Conservation (phyloP, 2,329 filamentous ascomycete species). For the Xylariaceae sp. region DNA sequence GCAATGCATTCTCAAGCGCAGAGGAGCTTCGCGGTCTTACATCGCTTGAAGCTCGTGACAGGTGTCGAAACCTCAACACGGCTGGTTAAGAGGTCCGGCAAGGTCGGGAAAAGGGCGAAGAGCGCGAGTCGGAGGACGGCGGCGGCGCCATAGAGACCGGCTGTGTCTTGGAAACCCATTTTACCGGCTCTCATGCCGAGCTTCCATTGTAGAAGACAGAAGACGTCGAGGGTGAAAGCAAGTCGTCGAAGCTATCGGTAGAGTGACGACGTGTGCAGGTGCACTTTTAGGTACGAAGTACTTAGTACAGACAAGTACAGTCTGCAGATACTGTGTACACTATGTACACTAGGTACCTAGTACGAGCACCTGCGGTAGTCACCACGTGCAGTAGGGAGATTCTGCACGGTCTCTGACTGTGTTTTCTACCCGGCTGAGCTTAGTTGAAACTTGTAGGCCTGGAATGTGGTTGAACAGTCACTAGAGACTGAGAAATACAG, state of each 20-base stretch:
- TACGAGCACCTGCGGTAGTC: too few relatives aligned
- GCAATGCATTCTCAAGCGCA: background rate
- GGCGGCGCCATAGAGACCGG: slow-evolving; percentile 68
- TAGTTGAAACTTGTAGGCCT: too few relatives aligned
- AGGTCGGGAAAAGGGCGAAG: slow-evolving; percentile 72
- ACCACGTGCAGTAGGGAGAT: too few relatives aligned
- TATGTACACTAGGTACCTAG: background rate
- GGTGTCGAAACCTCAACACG: slow-evolving; percentile 96
- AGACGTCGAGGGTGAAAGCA: background rate
- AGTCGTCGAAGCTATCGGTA: too few relatives aligned
- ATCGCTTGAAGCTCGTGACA: slow-evolving; percentile 94
- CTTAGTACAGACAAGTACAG: background rate
- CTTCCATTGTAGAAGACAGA: slow-evolving; percentile 30
- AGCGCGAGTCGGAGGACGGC: slow-evolving; percentile 75
- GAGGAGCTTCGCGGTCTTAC: slow-evolving; percentile 49
- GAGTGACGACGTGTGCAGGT: too few relatives aligned
- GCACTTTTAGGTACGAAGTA: too few relatives aligned
- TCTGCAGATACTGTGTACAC: background rate
- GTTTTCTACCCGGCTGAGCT: too few relatives aligned
- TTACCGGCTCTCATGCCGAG: slow-evolving; percentile 33
- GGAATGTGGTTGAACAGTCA: too few relatives aligned
- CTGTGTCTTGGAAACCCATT: slow-evolving; percentile 42
- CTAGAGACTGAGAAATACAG: too few relatives aligned
- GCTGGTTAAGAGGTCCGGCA: slow-evolving; percentile 80
- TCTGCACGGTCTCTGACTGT: too few relatives aligned